These are phyloP conservation scores for Cinchona pubescens DNA, from an alignment of 257 asterid species.

Conservation along the genomic window DNA sequence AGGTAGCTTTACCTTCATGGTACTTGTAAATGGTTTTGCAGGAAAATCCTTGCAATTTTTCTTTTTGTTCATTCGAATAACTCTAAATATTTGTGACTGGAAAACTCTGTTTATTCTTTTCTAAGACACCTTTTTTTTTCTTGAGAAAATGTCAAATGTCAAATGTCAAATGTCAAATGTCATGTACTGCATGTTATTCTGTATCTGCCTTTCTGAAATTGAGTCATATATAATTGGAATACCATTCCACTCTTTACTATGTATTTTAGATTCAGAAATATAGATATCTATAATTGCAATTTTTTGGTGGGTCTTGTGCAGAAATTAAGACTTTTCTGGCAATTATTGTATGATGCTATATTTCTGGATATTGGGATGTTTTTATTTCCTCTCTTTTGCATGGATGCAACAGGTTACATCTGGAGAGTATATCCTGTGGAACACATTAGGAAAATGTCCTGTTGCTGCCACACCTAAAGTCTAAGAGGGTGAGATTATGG, in stretches of 20 bases:
- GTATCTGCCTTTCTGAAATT: background rate
- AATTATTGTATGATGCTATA: background rate
- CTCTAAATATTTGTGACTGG: background rate
- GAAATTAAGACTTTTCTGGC: conserved; percentile 4
- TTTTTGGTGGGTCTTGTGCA: background rate
- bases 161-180: background rate
- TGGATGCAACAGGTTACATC: conserved; percentile 59
- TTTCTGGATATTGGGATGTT: background rate
- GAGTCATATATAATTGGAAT: background rate
- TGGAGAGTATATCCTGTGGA: conserved; percentile 93
- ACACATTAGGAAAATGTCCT: conserved; percentile 88
- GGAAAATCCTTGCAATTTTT: background rate
- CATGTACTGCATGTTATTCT: background rate
- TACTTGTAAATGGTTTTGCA: background rate
- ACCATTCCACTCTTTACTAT: background rate
- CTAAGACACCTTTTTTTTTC: background rate
- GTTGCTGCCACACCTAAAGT: conserved; percentile 66
- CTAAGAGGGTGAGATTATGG: conserved; percentile 24
- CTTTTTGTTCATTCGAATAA: background rate
- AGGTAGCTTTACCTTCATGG: conserved; percentile 39
- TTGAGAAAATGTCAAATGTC: background rate
- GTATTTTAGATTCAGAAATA: background rate
- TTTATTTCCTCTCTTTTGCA: conserved; percentile 17
- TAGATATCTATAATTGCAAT: background rate
- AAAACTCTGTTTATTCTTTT: background rate